A percentile compares a stretch with the other conserved stretches of the same genome.
phyloP scores from a whole-genome alignment of 169 alveolate species.

The Cryptosporidium andersoni region DNA sequence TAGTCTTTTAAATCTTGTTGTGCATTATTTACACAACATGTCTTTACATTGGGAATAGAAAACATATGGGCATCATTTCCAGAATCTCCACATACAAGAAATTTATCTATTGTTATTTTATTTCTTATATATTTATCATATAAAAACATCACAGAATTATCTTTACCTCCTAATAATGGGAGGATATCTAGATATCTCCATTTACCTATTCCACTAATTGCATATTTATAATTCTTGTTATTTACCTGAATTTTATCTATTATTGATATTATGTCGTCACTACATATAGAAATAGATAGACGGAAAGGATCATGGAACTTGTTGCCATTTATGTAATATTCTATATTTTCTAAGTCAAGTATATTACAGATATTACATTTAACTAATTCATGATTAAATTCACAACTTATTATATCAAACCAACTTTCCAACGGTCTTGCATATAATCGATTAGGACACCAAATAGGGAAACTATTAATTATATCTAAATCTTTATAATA shows the following conservation, averaged over 20 bases:
- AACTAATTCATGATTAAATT: conserved; percentile 46
- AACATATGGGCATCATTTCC: conserved; percentile 77
- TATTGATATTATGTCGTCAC: conserved; percentile 14
- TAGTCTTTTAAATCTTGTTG: conserved; percentile 71
- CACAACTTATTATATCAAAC: conserved; percentile 34
- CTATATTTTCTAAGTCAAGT: conserved; percentile 17
- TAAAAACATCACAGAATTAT: conserved; percentile 17
- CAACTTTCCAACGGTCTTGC: conserved; percentile 69
- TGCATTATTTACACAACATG: conserved; percentile 74
- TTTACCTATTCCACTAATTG: conserved; percentile 66
- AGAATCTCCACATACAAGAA: conserved; percentile 74
- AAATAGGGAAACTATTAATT: conserved; percentile 32
- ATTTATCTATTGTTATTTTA: conserved; percentile 22
- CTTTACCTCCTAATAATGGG: conserved; percentile 57
- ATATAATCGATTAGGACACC: conserved; percentile 70
- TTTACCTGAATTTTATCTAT: conserved; percentile 29
- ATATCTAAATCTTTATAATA: too few species aligned
- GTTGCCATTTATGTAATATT: conserved; percentile 72
- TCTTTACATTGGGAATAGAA: conserved; percentile 16
- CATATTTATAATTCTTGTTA: conserved; percentile 50
- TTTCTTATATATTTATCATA: conserved; percentile 15
- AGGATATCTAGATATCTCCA: conserved; percentile 62
- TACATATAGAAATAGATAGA: conserved; percentile 62
- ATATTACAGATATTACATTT: conserved; percentile 12
- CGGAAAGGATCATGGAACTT: conserved; percentile 75